Base-by-base conservation (phyloP, 2,329 filamentous ascomycete species). In the Aspergillus pseudoterreus region DNA sequence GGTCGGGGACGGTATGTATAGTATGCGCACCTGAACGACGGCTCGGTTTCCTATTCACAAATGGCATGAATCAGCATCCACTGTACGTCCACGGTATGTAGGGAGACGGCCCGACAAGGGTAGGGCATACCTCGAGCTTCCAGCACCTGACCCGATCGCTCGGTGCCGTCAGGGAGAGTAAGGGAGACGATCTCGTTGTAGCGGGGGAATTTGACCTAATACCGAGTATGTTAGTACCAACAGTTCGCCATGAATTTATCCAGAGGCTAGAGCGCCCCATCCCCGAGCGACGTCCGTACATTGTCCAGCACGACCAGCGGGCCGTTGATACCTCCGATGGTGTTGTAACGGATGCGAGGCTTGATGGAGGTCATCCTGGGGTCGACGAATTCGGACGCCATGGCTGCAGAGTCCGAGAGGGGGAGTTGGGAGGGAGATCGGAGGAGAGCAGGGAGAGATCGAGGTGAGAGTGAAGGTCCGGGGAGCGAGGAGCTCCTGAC, bases 161-260 rank as follows among this genome's bases (percentile, higher is more conserved):
- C 85, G 45, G 90, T 87, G 73, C 94, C 94, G 86, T 99, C 94
- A 61, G 94, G 90, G 57, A 99, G 85, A 35, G 92, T 97, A 73
- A 99, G 77, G 57, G 88, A 91, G 61, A 99, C 94, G 72, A 99
- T 99, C 78, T 99, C 94, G 76, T 96, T 97, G 82, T 89, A 99
- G 71, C 85, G 82, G 58, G 94, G 94, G 74, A 91, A 95, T 87
- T 99, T 99, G 80, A 99, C 90, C 89, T 95, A 69, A 47, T 42
- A 32, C 19, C 50, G 1, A 22, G 6, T 9, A 24, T 12, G 54
- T 69, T 30, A 66, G 63, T 33, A 48, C 19, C 6, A 4, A n/a
- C 6, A 11, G 35, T 10, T 11, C n/a, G 12, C 14, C 12, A 10
- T 36, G 35, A 14, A 11, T 14, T 19, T 36, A 32, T 24, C 6